phyloP scores from a whole-genome alignment of 129 eudicot species.

The Cynara cardunculus region DNA sequence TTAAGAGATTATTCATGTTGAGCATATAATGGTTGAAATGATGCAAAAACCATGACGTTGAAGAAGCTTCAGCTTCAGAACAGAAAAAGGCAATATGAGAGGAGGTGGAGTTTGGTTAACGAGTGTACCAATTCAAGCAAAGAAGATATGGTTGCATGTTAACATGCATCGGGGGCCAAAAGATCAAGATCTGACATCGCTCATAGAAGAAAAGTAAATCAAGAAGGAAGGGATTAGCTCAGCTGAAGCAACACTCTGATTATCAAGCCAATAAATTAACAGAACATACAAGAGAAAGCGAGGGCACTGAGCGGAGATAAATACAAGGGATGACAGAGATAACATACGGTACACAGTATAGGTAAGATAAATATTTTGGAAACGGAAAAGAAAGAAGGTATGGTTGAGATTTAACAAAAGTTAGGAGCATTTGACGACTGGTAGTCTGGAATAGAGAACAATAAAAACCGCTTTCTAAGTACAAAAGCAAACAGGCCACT shows the following conservation, averaged over 20 bases:
- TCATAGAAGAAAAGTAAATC: background rate
- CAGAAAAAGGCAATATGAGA: background rate
- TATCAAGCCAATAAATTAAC: background rate
- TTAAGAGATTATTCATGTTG: background rate
- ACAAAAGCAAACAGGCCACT: background rate
- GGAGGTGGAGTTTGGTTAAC: background rate
- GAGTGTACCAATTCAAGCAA: background rate
- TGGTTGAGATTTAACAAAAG: too few species aligned
- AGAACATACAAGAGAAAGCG: background rate
- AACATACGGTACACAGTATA: too few species aligned
- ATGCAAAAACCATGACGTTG: background rate
- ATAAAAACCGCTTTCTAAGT: background rate
- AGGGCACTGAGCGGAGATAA: background rate
- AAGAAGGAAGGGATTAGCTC: background rate
- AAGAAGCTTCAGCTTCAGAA: background rate
- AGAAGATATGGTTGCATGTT: background rate
- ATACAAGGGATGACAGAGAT: background rate
- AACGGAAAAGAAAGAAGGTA: background rate
- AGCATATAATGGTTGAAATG: background rate
- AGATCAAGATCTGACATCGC: background rate
- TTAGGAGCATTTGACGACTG: background rate
- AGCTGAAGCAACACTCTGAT: background rate
- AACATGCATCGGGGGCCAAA: background rate
- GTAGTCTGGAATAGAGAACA: background rate
- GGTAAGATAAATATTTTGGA: background rate